These are phyloP conservation scores for Fusarium setosum DNA, from an alignment of 2,329 filamentous ascomycete species.

Conservation along the genomic window DNA sequence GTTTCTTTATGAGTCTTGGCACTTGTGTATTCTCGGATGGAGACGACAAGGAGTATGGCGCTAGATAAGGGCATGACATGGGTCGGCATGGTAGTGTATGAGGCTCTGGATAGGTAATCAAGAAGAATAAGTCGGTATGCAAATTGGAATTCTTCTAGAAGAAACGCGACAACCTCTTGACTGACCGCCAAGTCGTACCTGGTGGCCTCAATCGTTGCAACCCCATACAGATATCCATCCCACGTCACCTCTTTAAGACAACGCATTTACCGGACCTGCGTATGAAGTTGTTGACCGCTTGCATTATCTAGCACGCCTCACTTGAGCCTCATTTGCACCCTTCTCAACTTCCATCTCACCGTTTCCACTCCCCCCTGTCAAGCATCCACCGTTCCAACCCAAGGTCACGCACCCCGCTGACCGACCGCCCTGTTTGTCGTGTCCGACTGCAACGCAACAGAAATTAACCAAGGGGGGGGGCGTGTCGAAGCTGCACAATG, in stretches of 20 bases:
- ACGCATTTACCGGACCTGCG: background rate
- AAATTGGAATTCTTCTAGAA: constrained; percentile 34
- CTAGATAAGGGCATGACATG: constrained; percentile 18
- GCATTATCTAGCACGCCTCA: constrained; percentile 18
- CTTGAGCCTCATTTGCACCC: background rate
- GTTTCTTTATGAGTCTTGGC: constrained; percentile 3
- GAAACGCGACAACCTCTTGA: constrained; percentile 1
- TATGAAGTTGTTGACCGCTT: constrained; percentile 7
- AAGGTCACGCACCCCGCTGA: constrained; percentile 18
- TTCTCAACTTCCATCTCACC: background rate
- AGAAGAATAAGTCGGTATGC: constrained; percentile 1
- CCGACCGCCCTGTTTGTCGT: constrained; percentile 30
- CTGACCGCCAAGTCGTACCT: constrained; percentile 14
- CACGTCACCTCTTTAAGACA: constrained; percentile 1
- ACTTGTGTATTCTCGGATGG: constrained; percentile 21
- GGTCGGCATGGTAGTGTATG: constrained; percentile 5
- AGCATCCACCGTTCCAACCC: constrained; percentile 7
- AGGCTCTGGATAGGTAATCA: background rate
- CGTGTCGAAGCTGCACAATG: constrained; percentile 40
- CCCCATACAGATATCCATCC: background rate
- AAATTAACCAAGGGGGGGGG: background rate
- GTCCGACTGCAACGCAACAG: background rate
- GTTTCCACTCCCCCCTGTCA: constrained; percentile 8
- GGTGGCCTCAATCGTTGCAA: background rate
- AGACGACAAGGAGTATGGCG: constrained; percentile 35